phyloP scores from a whole-genome alignment of 345 rosid species.

The Iberis pinnata region DNA sequence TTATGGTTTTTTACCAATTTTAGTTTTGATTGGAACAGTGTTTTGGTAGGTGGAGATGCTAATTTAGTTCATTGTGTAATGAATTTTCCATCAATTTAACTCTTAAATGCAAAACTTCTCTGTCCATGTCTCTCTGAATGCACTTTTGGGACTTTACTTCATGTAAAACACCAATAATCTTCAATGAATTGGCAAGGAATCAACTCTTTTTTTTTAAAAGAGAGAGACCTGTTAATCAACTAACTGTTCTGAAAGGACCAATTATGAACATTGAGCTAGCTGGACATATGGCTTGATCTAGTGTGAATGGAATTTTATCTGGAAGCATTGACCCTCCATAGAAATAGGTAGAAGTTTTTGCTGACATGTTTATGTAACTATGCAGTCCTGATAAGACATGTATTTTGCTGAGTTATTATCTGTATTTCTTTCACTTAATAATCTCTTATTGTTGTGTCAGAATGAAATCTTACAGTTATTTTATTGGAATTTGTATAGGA shows the following conservation, averaged over 20 bases:
- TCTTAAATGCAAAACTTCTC: not conserved
- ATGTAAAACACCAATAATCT: conserved; percentile 11
- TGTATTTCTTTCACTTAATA: not conserved
- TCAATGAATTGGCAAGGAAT: conserved; percentile 23
- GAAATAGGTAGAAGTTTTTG: conserved; percentile 29
- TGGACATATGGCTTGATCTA: conserved; percentile 28
- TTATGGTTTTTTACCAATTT: not conserved
- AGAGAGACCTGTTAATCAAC: conserved; percentile 21
- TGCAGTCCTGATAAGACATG: conserved; percentile 5
- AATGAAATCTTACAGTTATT: conserved; percentile 14
- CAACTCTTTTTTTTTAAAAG: not conserved
- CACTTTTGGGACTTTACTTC: not conserved
- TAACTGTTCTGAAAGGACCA: conserved; percentile 22
- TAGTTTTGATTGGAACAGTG: not conserved
- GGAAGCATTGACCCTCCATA: conserved; percentile 30
- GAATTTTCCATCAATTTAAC: not conserved
- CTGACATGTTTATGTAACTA: conserved; percentile 15
- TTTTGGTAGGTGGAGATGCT: conserved; percentile 15
- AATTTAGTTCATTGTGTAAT: conserved; percentile 8
- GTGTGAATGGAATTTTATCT: conserved; percentile 20
- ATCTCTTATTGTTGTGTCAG: not conserved
- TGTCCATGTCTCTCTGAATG: not conserved
- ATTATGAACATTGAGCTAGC: conserved; percentile 17
- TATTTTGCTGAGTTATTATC: not conserved
- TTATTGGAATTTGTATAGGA: conserved; percentile 30